These are phyloP conservation scores for Wickerhamiella brachini DNA, from an alignment of 805 yeast genomes.

Conservation along the genomic window DNA sequence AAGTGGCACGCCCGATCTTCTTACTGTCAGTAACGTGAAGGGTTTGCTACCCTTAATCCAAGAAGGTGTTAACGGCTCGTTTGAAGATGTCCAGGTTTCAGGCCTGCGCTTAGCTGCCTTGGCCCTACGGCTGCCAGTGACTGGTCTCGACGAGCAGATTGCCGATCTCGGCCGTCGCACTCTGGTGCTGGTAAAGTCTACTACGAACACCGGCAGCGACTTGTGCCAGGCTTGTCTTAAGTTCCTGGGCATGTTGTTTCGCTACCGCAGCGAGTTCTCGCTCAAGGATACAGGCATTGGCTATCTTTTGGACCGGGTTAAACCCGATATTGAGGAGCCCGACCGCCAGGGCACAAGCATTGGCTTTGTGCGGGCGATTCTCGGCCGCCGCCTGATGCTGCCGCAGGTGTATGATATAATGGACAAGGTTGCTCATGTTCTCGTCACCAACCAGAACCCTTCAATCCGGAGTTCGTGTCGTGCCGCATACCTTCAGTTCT, in stretches of 20 bases:
- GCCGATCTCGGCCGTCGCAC: conserved; percentile 20
- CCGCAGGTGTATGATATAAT: conserved; percentile 86
- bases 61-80: conserved; percentile 44
- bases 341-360: conserved; percentile 79
- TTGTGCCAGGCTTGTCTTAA: conserved; percentile 68
- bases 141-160: conserved; percentile 27
- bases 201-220: conserved; percentile 66
- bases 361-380: conserved; percentile 65
- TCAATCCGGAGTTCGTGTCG: conserved; percentile 78
- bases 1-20: conserved; percentile 41
- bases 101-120: conserved; percentile 49
- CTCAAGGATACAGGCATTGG: conserved; percentile 60
- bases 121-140: conserved; percentile 48
- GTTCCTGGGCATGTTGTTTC: conserved; percentile 43
- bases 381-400: conserved; percentile 55
- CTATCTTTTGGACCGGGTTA: conserved; percentile 54
- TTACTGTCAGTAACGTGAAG: conserved; percentile 44
- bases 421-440: conserved; percentile 64
- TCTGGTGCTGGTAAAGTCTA: conserved; percentile 47
- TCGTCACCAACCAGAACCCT: conserved; percentile 79
- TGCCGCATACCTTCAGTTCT: conserved; percentile 65
- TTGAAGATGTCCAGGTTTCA: conserved; percentile 65
- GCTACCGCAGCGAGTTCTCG: conserved; percentile 51
- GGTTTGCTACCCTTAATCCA: conserved; percentile 68
- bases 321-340: conserved; percentile 85